Percentiles rank a stretch among this genome's conserved stretches.
Evolutionary conservation across 2,329 filamentous ascomycete species (phyloP).

Genomic region (Pseudogymnoascus sp.): DNA sequence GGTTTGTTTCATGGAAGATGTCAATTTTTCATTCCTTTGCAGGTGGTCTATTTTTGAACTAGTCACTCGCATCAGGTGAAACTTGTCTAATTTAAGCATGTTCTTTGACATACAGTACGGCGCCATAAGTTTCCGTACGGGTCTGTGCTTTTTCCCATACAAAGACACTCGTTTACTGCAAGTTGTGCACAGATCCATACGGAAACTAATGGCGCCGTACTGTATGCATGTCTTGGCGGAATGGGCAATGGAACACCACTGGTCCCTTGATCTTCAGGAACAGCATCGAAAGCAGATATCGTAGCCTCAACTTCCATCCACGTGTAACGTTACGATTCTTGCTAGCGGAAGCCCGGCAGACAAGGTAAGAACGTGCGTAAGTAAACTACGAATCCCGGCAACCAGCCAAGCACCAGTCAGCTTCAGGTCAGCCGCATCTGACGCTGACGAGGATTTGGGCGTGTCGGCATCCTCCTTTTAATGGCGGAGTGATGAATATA

Average conservation of each 20-base stretch:
- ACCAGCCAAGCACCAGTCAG: neutral
- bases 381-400: neutral
- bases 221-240: neutral
- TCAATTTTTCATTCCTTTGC: neutral
- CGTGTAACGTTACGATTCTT: neutral
- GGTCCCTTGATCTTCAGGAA: neutral
- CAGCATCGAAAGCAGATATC: neutral
- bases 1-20: neutral
- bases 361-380: neutral
- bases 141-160: no score
- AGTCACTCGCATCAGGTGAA: neutral
- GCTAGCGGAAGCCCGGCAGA: neutral
- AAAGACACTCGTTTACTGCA: no score
- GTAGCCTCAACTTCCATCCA: neutral
- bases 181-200: no score
- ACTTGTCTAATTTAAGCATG: slow-evolving; percentile 1
- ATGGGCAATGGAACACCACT: neutral
- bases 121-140: no score
- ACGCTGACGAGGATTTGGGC: neutral
- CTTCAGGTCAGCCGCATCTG: neutral
- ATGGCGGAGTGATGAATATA: neutral
- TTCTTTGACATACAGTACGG: neutral
- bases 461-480: neutral
- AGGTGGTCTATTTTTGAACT: neutral
- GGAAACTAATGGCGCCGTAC: no score